Percentiles rank a stretch among this genome's conserved stretches.
These are phyloP conservation scores for Mycena latifolia DNA, from an alignment of 768 basidiomycete genomes.

Conservation along the genomic window DNA sequence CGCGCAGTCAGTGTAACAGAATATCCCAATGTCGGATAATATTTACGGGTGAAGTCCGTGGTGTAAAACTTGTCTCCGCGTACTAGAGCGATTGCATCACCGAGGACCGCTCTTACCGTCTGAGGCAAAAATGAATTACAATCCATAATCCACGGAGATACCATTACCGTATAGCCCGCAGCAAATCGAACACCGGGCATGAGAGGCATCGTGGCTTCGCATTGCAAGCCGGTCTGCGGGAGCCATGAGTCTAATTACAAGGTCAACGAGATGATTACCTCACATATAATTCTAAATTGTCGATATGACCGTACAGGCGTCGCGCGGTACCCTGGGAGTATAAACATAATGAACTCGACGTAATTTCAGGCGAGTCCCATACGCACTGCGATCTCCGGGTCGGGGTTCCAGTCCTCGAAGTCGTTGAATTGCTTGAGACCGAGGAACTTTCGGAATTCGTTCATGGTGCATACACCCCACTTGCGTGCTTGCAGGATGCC, in stretches of 20 bases:
- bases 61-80: conserved; percentile 67
- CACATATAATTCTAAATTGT: conserved; percentile 53
- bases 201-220: conserved; percentile 65
- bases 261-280: no score
- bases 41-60: no score
- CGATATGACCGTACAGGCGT: conserved; percentile 48
- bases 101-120: conserved; percentile 62
- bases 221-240: conserved; percentile 47
- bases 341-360: no score
- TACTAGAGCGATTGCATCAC: conserved; percentile 64
- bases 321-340: conserved; percentile 40
- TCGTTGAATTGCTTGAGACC: conserved; percentile 58
- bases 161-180: conserved; percentile 69
- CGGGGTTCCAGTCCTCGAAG: conserved; percentile 67
- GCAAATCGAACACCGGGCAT: conserved; percentile 66
- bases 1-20: no score
- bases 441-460: conserved; percentile 65
- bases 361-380: no score
- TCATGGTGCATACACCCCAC: no score
- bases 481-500: conserved; percentile 63
- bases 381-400: conserved; percentile 55
- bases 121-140: no score
- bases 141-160: no score
- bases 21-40: no score
- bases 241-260: no score